Evolutionary conservation across 73 alveolate species (phyloP), one percentile per base, ranked within the genome.

Genomic region (Paramecium octaurelia): DNA sequence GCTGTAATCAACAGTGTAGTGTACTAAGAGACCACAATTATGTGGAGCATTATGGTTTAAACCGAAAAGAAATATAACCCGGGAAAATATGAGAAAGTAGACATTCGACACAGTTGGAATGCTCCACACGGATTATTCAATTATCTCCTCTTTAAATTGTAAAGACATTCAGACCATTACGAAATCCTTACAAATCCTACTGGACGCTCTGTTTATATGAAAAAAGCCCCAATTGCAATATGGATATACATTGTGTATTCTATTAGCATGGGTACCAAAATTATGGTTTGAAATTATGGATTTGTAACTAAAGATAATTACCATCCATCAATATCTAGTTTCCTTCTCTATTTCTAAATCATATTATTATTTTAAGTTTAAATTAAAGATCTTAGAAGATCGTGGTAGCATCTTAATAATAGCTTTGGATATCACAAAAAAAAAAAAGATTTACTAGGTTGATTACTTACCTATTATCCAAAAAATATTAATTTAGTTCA

Each of bases 101-200:
- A 83, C 16, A 94, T 95, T 88, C 68, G 75, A 60, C 99, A 96
- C 42, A 95, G 97, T 10, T 96, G 99, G 99, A 96, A 96, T 87
- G 99, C 99, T 57, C 98, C 98, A 23, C 96, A 96, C 11, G 59
- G 94, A 40, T 85, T 95, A 43, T 92, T 96, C 11, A 96, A 95
- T 83, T 94, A 90, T 75, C 18, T 95, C 7, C 64, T 95, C 2
- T 94, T 96, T 88, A 96, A 95, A 93, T 93, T 96, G 64, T 91
- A 96, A 70, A 76, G 99, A 64, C 99, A 96, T 92, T 96, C 99
- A 20, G 99, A 96, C 70, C 99, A 96, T 91, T 98, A 96, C 88
- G 98, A 24, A 80, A 96, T 71, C 92, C 96, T 3, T 95, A 95
- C 60, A 95, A 94, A 92, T 97, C 98, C 6, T 96, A 96, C 68